These are phyloP conservation scores for Elsinoe fawcettii DNA, from an alignment of 2,329 filamentous ascomycete species.

Conservation along the genomic window DNA sequence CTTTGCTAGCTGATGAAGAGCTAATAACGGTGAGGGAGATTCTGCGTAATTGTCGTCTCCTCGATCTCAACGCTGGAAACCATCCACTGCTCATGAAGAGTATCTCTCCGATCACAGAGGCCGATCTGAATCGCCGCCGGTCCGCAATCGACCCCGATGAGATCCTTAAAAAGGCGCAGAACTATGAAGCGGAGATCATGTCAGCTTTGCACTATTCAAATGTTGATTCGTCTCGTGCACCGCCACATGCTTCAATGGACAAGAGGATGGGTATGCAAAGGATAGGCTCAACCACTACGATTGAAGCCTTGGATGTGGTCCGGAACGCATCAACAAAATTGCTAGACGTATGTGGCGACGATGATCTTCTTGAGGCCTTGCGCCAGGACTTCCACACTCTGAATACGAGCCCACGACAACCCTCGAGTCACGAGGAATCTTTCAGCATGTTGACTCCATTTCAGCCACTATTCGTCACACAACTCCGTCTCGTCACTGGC, in stretches of 20 bases:
- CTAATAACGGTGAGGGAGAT: background rate
- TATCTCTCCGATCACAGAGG: slow-evolving; percentile 16
- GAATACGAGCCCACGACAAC: background rate
- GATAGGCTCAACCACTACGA: background rate
- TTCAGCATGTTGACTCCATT: background rate
- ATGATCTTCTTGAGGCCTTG: background rate
- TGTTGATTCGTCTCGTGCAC: background rate
- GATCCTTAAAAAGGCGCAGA: slow-evolving; percentile 12
- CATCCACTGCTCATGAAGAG: background rate
- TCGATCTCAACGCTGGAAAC: background rate
- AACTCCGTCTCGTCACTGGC: slow-evolving; percentile 68
- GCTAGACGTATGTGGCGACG: background rate
- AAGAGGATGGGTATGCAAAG: background rate
- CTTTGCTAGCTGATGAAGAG: background rate
- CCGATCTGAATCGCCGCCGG: background rate
- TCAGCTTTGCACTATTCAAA: slow-evolving; percentile 5
- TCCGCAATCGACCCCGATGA: background rate
- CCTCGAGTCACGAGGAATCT: background rate
- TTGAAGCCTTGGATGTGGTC: background rate
- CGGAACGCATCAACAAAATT: background rate
- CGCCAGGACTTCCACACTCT: background rate
- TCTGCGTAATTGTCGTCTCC: background rate
- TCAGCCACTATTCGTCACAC: slow-evolving; percentile 46
- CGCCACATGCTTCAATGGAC: background rate
- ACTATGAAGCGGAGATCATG: slow-evolving; percentile 17